Percentiles rank a stretch among this genome's conserved stretches.
phyloP scores from a whole-genome alignment of 1,284 basidiomycete species.

The Vanrija sp. region DNA sequence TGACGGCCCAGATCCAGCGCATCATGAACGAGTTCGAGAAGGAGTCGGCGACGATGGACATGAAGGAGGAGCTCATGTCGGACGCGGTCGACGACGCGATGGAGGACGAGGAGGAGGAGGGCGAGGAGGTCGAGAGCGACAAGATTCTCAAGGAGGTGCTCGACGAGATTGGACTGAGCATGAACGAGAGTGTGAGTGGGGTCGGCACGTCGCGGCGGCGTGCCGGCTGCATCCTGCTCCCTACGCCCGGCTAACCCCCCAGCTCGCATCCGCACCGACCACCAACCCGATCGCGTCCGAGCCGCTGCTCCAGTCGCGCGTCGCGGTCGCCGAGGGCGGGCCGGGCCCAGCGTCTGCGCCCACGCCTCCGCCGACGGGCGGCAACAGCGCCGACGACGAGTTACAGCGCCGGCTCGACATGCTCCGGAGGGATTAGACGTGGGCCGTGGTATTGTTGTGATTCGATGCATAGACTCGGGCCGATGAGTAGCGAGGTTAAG shows the following conservation, averaged over 20 bases:
- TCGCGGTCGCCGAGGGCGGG: constrained; percentile 68
- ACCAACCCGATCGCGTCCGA: constrained; percentile 60
- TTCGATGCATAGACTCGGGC: neutral
- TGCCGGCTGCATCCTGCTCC: too few species aligned
- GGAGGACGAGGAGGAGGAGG: constrained; percentile 85
- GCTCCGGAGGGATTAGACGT: constrained; percentile 53
- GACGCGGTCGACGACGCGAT: constrained; percentile 98
- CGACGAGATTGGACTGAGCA: constrained; percentile 91
- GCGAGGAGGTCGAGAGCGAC: constrained; percentile 85
- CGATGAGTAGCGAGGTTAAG: too few species aligned
- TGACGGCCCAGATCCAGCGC: constrained; percentile 65
- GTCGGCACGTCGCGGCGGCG: neutral
- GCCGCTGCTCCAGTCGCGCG: constrained; percentile 61
- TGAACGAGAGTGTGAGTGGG: constrained; percentile 76
- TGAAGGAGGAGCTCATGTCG: constrained; percentile 99
- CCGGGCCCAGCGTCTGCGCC: constrained; percentile 49
- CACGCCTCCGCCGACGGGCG: constrained; percentile 43
- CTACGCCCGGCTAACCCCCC: neutral
- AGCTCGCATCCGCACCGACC: constrained; percentile 77
- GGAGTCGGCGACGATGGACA: constrained; percentile 97
- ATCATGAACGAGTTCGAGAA: constrained; percentile 99
- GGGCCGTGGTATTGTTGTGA: neutral
- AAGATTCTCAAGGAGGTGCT: constrained; percentile 94
- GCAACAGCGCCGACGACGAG: constrained; percentile 73
- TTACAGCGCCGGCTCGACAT: constrained; percentile 82